Conservation (phyloP, 495 filamentous ascomycete species). For the Neurospora sp. region DNA sequence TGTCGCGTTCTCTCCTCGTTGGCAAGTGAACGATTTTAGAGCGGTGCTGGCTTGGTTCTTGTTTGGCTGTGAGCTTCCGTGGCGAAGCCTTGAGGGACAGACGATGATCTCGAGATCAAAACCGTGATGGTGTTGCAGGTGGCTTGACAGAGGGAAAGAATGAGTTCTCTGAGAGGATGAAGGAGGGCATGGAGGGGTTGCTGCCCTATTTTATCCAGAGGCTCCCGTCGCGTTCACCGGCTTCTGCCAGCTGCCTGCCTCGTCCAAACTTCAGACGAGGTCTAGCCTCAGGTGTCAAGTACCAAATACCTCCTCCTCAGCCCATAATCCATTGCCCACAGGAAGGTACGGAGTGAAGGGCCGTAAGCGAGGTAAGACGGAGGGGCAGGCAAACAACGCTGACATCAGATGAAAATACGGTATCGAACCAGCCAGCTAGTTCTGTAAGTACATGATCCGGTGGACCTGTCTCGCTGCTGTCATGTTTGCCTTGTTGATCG, state of each 20-base stretch:
- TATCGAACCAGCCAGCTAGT: background rate
- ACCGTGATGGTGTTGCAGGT: background rate
- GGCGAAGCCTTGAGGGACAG: background rate
- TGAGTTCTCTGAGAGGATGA: background rate
- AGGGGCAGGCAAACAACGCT: background rate
- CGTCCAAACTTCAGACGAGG: background rate
- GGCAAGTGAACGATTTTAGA: background rate
- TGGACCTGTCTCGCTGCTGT: background rate
- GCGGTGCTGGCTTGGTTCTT: background rate
- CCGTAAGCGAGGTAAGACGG: background rate
- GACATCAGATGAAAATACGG: background rate
- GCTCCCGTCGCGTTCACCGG: background rate
- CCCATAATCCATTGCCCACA: background rate
- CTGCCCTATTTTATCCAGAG: background rate
- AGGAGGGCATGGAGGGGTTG: background rate
- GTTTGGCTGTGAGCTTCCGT: background rate
- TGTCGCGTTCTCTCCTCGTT: background rate
- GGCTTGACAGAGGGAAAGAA: background rate
- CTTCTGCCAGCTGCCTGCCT: background rate
- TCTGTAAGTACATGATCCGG: background rate
- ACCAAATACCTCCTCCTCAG: background rate
- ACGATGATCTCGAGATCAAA: background rate
- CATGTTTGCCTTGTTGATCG: background rate
- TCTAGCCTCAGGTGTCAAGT: background rate
- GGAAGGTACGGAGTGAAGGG: background rate